Conservation (phyloP, 2,329 filamentous ascomycete genomes). For the Dendrostoma leiphaemia region DNA sequence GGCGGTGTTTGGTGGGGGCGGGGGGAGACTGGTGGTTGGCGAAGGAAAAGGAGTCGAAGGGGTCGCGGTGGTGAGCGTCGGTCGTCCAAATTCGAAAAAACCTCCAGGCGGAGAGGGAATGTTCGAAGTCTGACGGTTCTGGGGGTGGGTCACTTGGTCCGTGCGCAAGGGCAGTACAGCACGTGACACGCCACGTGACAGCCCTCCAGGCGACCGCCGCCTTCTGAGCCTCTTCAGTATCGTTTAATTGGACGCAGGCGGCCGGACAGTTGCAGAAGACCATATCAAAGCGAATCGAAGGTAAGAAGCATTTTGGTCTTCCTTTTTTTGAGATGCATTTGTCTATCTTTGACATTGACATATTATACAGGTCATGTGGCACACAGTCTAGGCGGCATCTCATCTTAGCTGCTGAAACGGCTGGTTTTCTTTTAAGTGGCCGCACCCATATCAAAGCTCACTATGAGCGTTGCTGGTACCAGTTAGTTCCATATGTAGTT, state of each 20-base stretch:
- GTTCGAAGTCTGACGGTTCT: background rate
- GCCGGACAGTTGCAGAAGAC: background rate
- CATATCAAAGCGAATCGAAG: too few species aligned
- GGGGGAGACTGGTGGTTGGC: conserved; percentile 26
- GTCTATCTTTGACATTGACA: background rate
- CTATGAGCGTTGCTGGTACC: too few species aligned
- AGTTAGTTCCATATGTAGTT: background rate
- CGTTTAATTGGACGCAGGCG: too few species aligned
- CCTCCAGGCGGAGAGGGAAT: background rate
- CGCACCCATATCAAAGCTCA: too few species aligned
- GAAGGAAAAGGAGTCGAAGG: conserved; percentile 12
- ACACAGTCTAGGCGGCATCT: too few species aligned
- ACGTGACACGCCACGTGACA: too few species aligned
- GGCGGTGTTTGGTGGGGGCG: conserved; percentile 43
- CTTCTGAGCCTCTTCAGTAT: too few species aligned
- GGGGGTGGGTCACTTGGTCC: background rate
- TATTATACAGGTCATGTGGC: background rate
- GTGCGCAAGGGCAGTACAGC: conserved; percentile 1
- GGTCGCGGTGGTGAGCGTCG: background rate
- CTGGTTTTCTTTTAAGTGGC: too few species aligned
- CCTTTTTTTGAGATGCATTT: background rate
- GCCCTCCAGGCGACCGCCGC: too few species aligned
- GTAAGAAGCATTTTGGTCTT: too few species aligned
- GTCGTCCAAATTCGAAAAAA: background rate
- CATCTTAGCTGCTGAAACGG: too few species aligned